These are phyloP conservation scores for Tetradesmus lagerheimii DNA, from an alignment of 139 green algal genomes.

Conservation along the genomic window DNA sequence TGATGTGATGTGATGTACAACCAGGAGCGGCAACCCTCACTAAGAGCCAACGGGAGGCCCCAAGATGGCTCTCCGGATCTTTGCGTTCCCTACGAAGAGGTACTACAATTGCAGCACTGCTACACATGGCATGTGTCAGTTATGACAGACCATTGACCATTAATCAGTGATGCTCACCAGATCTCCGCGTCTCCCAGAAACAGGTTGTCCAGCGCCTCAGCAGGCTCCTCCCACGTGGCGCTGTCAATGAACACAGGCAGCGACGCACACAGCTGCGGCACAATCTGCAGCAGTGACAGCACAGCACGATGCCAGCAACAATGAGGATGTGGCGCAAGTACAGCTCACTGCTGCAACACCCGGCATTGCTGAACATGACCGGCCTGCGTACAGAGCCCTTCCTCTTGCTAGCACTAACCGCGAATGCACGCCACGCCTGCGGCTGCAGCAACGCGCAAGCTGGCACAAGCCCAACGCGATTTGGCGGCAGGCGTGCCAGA, in stretches of 20 bases:
- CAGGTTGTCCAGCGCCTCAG: constrained; percentile 86
- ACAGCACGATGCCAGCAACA: too few relatives aligned
- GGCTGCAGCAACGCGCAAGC: neutral
- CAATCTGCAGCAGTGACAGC: constrained; percentile 54
- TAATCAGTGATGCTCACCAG: constrained; percentile 59
- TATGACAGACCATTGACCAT: neutral
- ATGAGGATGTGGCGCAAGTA: too few relatives aligned
- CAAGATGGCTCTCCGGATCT: too few relatives aligned
- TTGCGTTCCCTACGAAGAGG: too few relatives aligned
- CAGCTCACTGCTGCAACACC: too few relatives aligned
- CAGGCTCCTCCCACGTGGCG: constrained; percentile 79
- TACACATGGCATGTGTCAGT: neutral
- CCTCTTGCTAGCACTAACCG: neutral
- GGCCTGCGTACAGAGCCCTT: too few relatives aligned
- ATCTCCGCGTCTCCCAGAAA: constrained; percentile 91
- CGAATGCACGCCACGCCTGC: neutral
- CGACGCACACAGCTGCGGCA: constrained; percentile 65
- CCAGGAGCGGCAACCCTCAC: too few relatives aligned
- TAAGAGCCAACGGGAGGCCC: too few relatives aligned
- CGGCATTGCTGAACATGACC: too few relatives aligned
- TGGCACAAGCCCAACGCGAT: neutral
- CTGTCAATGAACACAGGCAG: constrained; percentile 81
- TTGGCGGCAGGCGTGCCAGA: neutral
- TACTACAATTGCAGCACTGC: too few relatives aligned
- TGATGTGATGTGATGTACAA: too few relatives aligned